A percentile compares a stretch with the other conserved stretches of the same genome.
phyloP scores from a whole-genome alignment of 352 stramenopile species.

The Phytophthora idaei region DNA sequence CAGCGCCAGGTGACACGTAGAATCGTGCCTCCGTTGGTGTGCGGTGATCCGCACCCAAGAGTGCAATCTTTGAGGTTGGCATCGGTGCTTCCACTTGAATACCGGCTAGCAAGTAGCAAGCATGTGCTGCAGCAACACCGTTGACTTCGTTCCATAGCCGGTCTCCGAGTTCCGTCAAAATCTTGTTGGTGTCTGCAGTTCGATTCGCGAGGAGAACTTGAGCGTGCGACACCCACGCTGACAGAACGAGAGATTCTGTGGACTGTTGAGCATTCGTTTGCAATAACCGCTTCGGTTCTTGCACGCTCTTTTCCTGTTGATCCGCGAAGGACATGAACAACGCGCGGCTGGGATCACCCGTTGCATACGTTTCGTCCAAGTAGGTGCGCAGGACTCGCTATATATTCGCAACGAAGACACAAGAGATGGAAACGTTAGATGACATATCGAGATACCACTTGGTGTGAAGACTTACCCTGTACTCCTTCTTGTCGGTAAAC shows the following conservation, averaged over 20 bases:
- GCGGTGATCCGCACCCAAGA: slow-evolving; percentile 79
- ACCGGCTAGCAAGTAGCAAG: slow-evolving; percentile 83
- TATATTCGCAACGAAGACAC: slow-evolving; percentile 3
- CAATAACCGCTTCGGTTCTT: slow-evolving; percentile 80
- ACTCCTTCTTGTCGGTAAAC: slow-evolving; percentile 87
- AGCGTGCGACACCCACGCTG: slow-evolving; percentile 77
- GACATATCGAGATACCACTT: neutral
- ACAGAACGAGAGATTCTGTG: slow-evolving; percentile 61
- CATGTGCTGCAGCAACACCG: slow-evolving; percentile 71
- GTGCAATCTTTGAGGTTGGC: slow-evolving; percentile 75
- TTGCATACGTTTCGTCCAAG: slow-evolving; percentile 77
- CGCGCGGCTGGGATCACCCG: slow-evolving; percentile 76
- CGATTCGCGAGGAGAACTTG: slow-evolving; percentile 84
- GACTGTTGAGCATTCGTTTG: slow-evolving; percentile 42
- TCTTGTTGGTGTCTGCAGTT: slow-evolving; percentile 83
- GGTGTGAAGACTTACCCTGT: slow-evolving; percentile 49
- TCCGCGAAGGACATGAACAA: slow-evolving; percentile 85
- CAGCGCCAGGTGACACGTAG: slow-evolving; percentile 76
- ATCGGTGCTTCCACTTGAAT: slow-evolving; percentile 78
- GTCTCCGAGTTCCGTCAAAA: slow-evolving; percentile 84
- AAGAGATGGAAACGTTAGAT: slow-evolving; percentile 10
- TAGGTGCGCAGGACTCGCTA: slow-evolving; percentile 77
- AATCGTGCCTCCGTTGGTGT: slow-evolving; percentile 75
- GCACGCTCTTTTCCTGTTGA: slow-evolving; percentile 84
- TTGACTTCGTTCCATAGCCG: slow-evolving; percentile 75